Conservation (phyloP, 1,284 basidiomycete genomes). For the Ceratobasidium sp. region DNA sequence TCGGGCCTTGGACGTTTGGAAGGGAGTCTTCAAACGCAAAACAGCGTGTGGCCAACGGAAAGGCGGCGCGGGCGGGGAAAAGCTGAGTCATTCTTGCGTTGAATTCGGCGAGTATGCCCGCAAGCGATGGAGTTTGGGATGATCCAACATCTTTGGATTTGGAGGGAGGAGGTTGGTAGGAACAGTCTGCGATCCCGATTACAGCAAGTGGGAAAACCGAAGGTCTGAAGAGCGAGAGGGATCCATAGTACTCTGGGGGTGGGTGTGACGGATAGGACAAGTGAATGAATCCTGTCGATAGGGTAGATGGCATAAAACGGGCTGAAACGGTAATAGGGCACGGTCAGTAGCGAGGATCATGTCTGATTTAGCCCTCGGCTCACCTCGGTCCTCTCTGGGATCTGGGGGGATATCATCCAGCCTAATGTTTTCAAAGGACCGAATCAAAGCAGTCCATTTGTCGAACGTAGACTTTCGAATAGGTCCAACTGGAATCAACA, state of each 20-base stretch:
- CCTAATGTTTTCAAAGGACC: slow-evolving; percentile 73
- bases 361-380: slow-evolving; percentile 21
- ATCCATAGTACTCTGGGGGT: slow-evolving; percentile 66
- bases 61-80: slow-evolving; percentile 72
- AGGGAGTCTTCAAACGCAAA: slow-evolving; percentile 74
- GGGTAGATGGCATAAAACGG: slow-evolving; percentile 82
- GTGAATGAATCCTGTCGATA: slow-evolving; percentile 77
- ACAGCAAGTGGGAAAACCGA: slow-evolving; percentile 83
- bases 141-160: background rate
- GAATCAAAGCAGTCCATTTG: slow-evolving; percentile 74
- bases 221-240: slow-evolving; percentile 73
- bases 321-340: slow-evolving; percentile 57
- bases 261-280: slow-evolving; percentile 78
- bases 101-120: slow-evolving; percentile 73
- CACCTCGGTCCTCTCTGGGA: slow-evolving; percentile 80
- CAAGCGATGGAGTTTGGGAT: slow-evolving; percentile 60
- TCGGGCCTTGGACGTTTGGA: slow-evolving; percentile 19
- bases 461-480: slow-evolving; percentile 73
- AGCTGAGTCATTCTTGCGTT: slow-evolving; percentile 69
- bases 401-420: slow-evolving; percentile 83
- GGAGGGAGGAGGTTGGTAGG: slow-evolving; percentile 54
- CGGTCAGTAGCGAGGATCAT: slow-evolving; percentile 4
- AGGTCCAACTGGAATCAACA: slow-evolving; percentile 80
- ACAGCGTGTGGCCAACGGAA: slow-evolving; percentile 78
- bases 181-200: slow-evolving; percentile 78